These are phyloP conservation scores for Puya raimondii DNA, from an alignment of 176 grass and related monocot genomes.

Conservation along the genomic window DNA sequence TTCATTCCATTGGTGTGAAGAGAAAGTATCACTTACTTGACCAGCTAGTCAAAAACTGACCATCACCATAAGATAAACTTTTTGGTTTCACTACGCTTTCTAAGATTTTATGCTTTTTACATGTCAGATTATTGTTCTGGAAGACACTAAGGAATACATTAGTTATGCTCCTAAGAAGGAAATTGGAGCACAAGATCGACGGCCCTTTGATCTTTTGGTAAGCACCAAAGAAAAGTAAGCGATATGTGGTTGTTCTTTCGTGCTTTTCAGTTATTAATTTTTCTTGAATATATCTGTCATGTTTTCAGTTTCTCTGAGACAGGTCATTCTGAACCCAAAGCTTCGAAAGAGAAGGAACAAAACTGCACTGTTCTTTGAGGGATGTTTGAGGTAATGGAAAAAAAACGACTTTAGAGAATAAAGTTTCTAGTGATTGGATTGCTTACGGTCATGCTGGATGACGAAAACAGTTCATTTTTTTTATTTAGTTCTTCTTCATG, in stretches of 20 bases:
- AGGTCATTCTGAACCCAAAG: constrained; percentile 89
- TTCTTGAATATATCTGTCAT: constrained; percentile 5
- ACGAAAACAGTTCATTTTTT: not conserved
- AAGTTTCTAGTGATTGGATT: not conserved
- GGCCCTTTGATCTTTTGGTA: constrained; percentile 80
- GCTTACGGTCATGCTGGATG: not conserved
- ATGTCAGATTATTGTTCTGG: constrained; percentile 79
- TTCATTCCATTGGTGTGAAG: too few relatives aligned
- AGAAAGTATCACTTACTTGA: not conserved
- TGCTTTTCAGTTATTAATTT: not conserved
- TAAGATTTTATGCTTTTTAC: not conserved
- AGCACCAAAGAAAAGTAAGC: constrained; percentile 7
- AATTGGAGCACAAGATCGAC: constrained; percentile 56
- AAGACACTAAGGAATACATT: constrained; percentile 90
- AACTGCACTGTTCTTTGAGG: constrained; percentile 79
- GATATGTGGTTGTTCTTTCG: not conserved
- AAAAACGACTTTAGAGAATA: not conserved
- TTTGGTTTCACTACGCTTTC: not conserved
- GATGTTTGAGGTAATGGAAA: constrained; percentile 65
- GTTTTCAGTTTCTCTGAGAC: constrained; percentile 2
- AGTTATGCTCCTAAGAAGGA: constrained; percentile 66
- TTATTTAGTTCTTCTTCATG: too few relatives aligned
- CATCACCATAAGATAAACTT: not conserved
- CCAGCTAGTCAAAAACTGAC: not conserved
- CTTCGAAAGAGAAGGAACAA: constrained; percentile 58